Conservation (phyloP, 2,329 filamentous ascomycete species). For the Colletotrichum euphorbiae region DNA sequence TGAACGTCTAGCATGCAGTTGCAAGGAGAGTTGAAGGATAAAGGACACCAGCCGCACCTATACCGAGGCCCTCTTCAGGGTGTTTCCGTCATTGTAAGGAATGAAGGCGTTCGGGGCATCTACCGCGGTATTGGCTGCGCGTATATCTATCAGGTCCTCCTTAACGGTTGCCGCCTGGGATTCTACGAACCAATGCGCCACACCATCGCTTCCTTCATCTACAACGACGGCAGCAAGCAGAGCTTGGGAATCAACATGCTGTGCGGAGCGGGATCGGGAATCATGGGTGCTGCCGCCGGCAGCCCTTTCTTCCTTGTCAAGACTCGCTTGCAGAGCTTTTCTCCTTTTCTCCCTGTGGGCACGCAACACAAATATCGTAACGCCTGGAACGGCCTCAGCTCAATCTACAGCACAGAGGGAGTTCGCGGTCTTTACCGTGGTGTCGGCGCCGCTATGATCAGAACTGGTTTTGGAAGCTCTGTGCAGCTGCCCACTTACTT, state of each 20-base stretch:
- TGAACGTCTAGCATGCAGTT: slow-evolving; percentile 79
- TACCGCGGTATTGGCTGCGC: slow-evolving; percentile 92
- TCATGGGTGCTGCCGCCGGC: slow-evolving; percentile 91
- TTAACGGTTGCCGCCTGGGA: slow-evolving; percentile 95
- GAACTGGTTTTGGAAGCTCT: slow-evolving; percentile 94
- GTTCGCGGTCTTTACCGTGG: slow-evolving; percentile 87
- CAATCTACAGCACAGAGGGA: slow-evolving; percentile 84
- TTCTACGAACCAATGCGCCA: slow-evolving; percentile 97
- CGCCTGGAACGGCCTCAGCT: slow-evolving; percentile 82
- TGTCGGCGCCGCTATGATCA: slow-evolving; percentile 92
- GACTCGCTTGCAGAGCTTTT: slow-evolving; percentile 93
- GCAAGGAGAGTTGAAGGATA: slow-evolving; percentile 93
- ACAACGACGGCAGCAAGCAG: slow-evolving; percentile 80
- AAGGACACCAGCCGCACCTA: slow-evolving; percentile 84
- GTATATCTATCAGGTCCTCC: slow-evolving; percentile 94
- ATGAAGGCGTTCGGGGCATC: slow-evolving; percentile 87
- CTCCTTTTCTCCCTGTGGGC: slow-evolving; percentile 90
- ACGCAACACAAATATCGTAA: slow-evolving; percentile 96
- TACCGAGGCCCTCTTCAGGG: slow-evolving; percentile 95
- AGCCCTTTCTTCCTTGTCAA: slow-evolving; percentile 99
- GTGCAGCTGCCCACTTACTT: slow-evolving; percentile 99
- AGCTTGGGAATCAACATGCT: slow-evolving; percentile 93
- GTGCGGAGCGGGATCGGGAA: slow-evolving; percentile 87
- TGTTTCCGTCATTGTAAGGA: slow-evolving; percentile 87
- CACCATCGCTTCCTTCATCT: slow-evolving; percentile 74